Conservation (phyloP, 495 filamentous ascomycete genomes). For the Penicillium simplicissimum region DNA sequence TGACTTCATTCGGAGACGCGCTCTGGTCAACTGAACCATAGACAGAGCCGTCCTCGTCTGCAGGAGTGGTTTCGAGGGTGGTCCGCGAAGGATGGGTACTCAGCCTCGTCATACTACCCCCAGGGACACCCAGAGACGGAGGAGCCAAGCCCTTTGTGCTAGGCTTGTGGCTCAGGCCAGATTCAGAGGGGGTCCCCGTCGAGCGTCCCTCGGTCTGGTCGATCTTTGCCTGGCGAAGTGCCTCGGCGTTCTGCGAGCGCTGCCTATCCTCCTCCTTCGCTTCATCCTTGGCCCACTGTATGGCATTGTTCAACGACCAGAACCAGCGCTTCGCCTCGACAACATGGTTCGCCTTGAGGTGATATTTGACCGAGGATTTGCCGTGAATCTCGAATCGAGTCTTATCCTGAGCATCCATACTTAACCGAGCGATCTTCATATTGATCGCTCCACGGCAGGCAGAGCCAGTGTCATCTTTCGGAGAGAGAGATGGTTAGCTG, state of each 20-base stretch:
- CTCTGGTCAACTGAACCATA: constrained; percentile 62
- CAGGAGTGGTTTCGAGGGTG: constrained; percentile 45
- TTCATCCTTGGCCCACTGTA: constrained; percentile 97
- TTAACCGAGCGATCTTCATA: constrained; percentile 91
- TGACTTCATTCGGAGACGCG: constrained; percentile 51
- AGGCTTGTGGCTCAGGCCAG: constrained; percentile 33
- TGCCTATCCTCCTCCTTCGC: constrained; percentile 83
- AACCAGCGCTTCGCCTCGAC: constrained; percentile 67
- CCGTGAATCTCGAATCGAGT: constrained; percentile 95
- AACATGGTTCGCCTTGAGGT: constrained; percentile 93
- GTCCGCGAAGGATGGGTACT: constrained; percentile 52
- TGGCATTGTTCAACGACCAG: constrained; percentile 98
- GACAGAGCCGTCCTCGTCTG: constrained; percentile 57
- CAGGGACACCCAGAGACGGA: constrained; percentile 35
- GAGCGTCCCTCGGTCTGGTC: constrained; percentile 52
- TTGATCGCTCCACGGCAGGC: constrained; percentile 96
- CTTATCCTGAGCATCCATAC: constrained; percentile 96
- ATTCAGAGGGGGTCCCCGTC: constrained; percentile 35
- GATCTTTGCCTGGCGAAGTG: constrained; percentile 72
- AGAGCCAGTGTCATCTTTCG: constrained; percentile 66
- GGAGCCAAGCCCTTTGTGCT: constrained; percentile 43
- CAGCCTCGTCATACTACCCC: constrained; percentile 41
- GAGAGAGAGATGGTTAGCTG: constrained; percentile 10
- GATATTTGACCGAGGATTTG: constrained; percentile 98
- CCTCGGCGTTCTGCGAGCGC: constrained; percentile 69